Conservation (phyloP, 2,329 filamentous ascomycete species). For the Geosmithia flava region DNA sequence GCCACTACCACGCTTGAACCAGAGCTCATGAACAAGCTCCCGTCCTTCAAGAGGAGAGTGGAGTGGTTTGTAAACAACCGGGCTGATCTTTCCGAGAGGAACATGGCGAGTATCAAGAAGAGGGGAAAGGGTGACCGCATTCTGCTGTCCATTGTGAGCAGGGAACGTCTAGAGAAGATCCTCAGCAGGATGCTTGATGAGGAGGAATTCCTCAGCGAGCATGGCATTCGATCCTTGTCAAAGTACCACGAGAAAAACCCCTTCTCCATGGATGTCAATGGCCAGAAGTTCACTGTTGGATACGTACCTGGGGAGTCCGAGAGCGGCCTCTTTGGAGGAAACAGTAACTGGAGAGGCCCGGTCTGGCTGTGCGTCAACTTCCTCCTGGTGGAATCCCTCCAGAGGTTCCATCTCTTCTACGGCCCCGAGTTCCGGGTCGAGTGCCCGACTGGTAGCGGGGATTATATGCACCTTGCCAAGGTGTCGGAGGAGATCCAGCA, state of each 20-base stretch:
- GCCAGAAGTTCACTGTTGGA: constrained; percentile 73
- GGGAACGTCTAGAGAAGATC: constrained; percentile 82
- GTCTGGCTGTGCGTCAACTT: constrained; percentile 98
- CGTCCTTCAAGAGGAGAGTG: constrained; percentile 82
- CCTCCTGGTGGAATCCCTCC: constrained; percentile 83
- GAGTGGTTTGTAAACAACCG: constrained; percentile 91
- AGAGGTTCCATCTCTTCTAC: constrained; percentile 94
- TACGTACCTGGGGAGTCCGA: constrained; percentile 96
- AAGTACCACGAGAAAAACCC: constrained; percentile 85
- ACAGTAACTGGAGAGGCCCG: constrained; percentile 95
- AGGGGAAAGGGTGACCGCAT: constrained; percentile 85
- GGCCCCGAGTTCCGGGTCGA: constrained; percentile 80
- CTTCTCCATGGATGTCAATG: constrained; percentile 92
- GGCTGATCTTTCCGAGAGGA: constrained; percentile 77
- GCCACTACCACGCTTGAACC: constrained; percentile 87
- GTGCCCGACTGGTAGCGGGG: constrained; percentile 85
- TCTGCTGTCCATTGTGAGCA: constrained; percentile 80
- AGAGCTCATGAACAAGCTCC: constrained; percentile 82
- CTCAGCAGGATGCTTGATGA: constrained; percentile 87
- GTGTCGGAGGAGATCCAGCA: constrained; percentile 94
- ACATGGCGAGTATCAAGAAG: constrained; percentile 86
- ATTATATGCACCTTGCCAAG: constrained; percentile 90
- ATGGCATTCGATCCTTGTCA: constrained; percentile 85
- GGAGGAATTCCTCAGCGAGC: constrained; percentile 80
- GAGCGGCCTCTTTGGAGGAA: constrained; percentile 87